Evolutionary conservation across 2,329 filamentous ascomycete species (phyloP), one percentile per base, ranked within the genome.

Genomic region (Neoscytalidium dimidiatum): DNA sequence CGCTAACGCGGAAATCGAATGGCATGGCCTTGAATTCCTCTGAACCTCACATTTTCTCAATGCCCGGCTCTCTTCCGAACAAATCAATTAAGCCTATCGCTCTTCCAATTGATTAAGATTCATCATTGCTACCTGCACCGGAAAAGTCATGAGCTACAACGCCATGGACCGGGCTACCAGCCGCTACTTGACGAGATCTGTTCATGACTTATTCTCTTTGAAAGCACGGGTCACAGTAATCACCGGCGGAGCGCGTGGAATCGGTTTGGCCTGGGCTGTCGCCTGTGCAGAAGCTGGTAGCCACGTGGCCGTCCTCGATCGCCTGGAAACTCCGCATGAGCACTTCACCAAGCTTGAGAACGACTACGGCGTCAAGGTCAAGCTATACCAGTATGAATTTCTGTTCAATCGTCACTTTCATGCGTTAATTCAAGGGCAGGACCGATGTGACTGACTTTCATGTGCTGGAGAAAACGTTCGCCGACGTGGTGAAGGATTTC

Each of bases 371-470:
- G 62, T 64, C 7, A 64, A 57, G 23, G 62, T 53, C 19, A 28
- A 49, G 43, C 57, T 58, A 13, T 64, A 64, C 29, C 11, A 29
- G 62, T 60, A 43, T 9, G 62, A 17, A 58, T 13, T n/a, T n/a
- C 21, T 4, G 8, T 8, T 60, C 4, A 19, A 19, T 19, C 1
- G 41, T 2, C n/a, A 8, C 8, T 17, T 19, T 17, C 21, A 19
- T 19, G 41, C 21, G 21, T 44, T 44, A 19, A 44, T 1, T 9
- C 41, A n/a, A 44, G 21, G 14, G 11, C 3, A 64, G 62, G 23
- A 64, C 52, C 51, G 62, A 64, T 23, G 62, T 64, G 14, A 64
- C 62, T 19, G 44, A 60, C 14, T 44, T 43, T n/a, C 21, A 60
- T 14, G 3, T 28, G 3, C 4, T 64, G 28, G 62, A 60, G 23